Base-by-base conservation (phyloP, 192 early-diverging fungal species). In the Obelidium mucronatum region DNA sequence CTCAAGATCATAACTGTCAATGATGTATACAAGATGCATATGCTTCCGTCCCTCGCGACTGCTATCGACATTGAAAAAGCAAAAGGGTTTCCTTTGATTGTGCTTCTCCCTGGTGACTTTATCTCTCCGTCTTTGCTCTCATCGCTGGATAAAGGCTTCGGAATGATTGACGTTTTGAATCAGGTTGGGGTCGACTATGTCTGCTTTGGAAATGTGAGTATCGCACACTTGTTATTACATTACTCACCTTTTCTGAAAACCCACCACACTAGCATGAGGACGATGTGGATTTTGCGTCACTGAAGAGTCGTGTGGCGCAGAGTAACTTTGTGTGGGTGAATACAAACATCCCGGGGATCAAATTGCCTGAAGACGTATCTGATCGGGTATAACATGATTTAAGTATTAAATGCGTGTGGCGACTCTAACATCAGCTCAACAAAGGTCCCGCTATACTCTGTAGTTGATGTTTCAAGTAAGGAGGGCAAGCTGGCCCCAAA, bases 111-210 rank as follows among this genome's bases (percentile, higher is more conserved):
- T 8, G 61, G 61, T 13, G 69, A 72, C 69, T 72, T 72, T 37
- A 40, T 72, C 26, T 72, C 69, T 2, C 69, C 69, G 19, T 58
- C 53, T 3, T 35, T 72, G 69, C 31, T 72, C 52, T 31, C 24
- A 3, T 58, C 53, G n/a, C 34, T 72, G 48, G 69, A 72, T 48
- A 19, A 35, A 8, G 69, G 69, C 5, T 56, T 72, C 69, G 69
- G 42, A 4, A 72, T 72, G 69, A 52, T 72, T 35, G 54, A 72
- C 34, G 54, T 72, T 3, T 54, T 72, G 19, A 72, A 72, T 39
- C 26, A 72, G 69, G n/a, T 24, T 31, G 69, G 69, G 26, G 28
- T 72, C 55, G 69, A 72, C 54, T 72, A 58, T 39, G 69, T 72
- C 24, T 72, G 69, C 48, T 72, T 72, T 30, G 69, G 69, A n/a